Conservation (phyloP, 1,284 basidiomycete genomes). For the Boletellus deceptivus region DNA sequence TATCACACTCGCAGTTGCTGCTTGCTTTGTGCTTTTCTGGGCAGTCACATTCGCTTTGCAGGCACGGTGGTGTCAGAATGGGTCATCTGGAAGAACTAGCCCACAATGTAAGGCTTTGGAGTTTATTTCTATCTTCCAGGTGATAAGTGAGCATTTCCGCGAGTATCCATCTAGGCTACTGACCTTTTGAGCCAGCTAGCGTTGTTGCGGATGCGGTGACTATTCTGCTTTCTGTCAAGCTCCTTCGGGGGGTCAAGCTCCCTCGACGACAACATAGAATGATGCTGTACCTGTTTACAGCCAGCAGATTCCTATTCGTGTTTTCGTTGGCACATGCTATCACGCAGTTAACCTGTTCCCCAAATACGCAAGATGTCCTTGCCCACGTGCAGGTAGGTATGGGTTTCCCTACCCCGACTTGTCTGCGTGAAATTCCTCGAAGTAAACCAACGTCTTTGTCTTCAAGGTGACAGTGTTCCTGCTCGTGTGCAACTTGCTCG, state of each 20-base stretch:
- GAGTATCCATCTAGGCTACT: neutral
- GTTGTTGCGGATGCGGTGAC: neutral
- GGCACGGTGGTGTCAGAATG: constrained; percentile 4
- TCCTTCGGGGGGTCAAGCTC: constrained; percentile 16
- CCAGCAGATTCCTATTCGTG: constrained; percentile 6
- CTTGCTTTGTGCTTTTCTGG: constrained; percentile 9
- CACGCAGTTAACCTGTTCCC: neutral
- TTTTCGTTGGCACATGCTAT: constrained; percentile 6
- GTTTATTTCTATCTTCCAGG: constrained; percentile 1
- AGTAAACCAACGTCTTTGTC: no score
- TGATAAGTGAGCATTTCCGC: constrained; percentile 1
- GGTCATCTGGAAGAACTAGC: neutral
- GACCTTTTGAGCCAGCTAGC: neutral
- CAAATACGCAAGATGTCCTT: neutral
- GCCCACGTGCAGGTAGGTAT: constrained; percentile 6
- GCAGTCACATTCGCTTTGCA: neutral
- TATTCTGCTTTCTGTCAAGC: constrained; percentile 7
- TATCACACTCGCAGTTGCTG: neutral
- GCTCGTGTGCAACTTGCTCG: constrained; percentile 20
- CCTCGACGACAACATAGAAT: constrained; percentile 12
- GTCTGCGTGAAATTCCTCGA: no score
- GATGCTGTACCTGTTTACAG: constrained; percentile 14
- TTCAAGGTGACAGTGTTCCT: constrained; percentile 7
- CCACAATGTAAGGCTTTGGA: constrained; percentile 1
- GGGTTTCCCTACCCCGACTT: no score